Evolutionary conservation across 176 grass and related monocot species (phyloP).

Genomic region (Poa annua): DNA sequence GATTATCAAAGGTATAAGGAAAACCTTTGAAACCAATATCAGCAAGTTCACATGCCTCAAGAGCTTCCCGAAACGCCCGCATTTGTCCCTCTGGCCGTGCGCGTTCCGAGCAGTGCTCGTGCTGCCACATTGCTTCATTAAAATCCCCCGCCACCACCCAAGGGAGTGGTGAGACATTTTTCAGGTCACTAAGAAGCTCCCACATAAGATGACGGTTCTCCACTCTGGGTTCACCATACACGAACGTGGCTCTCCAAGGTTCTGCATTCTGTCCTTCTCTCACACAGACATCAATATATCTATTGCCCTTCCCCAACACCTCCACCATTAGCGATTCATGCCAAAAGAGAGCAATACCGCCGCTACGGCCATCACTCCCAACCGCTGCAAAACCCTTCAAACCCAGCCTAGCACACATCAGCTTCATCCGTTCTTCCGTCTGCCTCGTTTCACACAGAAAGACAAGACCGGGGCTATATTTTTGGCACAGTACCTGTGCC

Average conservation of each 20-base stretch:
- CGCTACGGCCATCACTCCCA: neutral
- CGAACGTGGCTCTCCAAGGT: no score
- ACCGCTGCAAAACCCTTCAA: neutral
- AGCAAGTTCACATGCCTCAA: no score
- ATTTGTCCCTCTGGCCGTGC: no score
- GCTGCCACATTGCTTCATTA: no score
- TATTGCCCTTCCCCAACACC: neutral
- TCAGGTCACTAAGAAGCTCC: neutral
- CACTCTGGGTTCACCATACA: neutral
- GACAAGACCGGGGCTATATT: neutral
- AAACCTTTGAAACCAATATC: no score
- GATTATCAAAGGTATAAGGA: no score
- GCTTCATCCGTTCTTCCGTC: neutral
- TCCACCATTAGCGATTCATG: neutral
- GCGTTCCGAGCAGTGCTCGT: no score
- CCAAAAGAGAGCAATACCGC: neutral
- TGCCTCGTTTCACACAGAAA: neutral
- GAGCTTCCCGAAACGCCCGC: no score
- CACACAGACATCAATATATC: neutral
- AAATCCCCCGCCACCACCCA: no score
- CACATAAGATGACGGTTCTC: neutral
- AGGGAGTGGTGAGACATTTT: no score
- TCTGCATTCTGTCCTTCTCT: neutral
- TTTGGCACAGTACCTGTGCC: neutral
- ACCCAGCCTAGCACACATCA: neutral